Evolutionary conservation across 495 filamentous ascomycete species (phyloP).

Genomic region (Polyplosphaeria fusca): DNA sequence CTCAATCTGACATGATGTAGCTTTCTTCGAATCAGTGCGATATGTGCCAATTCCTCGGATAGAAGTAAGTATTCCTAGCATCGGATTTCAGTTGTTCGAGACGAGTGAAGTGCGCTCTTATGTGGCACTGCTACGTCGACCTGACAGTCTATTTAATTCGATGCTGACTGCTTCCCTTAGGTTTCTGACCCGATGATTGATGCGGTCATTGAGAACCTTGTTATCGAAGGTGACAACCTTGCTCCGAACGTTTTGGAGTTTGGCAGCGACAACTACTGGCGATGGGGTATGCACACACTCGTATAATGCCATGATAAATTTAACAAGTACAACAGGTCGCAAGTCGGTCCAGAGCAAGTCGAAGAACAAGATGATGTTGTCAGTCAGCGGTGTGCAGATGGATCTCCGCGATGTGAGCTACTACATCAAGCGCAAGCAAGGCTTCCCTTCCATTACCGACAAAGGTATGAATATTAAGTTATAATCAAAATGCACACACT

Average conservation of each 20-base stretch:
- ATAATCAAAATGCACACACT: too few relatives aligned
- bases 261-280: slow-evolving; percentile 89
- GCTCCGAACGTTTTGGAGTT: slow-evolving; percentile 94
- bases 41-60: slow-evolving; percentile 94
- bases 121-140: too few relatives aligned
- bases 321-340: too few relatives aligned
- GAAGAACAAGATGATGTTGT: slow-evolving; percentile 77
- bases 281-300: too few relatives aligned
- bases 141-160: too few relatives aligned
- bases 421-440: slow-evolving; percentile 93
- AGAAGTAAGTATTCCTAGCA: slow-evolving; percentile 83
- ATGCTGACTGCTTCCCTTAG: too few relatives aligned
- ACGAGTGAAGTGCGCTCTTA: too few relatives aligned
- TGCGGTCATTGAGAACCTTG: slow-evolving; percentile 86
- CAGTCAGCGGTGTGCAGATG: slow-evolving; percentile 85
- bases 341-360: slow-evolving; percentile 77
- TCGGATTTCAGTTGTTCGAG: too few relatives aligned
- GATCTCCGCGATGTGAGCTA: slow-evolving; percentile 85
- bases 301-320: too few relatives aligned
- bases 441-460: slow-evolving; percentile 88
- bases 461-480: too few relatives aligned
- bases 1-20: too few relatives aligned
- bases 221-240: slow-evolving; percentile 94
- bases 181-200: slow-evolving; percentile 78
- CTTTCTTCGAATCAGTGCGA: slow-evolving; percentile 80